Base-by-base conservation (phyloP, 2,329 filamentous ascomycete genomes). In the Ophiocordyceps unilateralis region DNA sequence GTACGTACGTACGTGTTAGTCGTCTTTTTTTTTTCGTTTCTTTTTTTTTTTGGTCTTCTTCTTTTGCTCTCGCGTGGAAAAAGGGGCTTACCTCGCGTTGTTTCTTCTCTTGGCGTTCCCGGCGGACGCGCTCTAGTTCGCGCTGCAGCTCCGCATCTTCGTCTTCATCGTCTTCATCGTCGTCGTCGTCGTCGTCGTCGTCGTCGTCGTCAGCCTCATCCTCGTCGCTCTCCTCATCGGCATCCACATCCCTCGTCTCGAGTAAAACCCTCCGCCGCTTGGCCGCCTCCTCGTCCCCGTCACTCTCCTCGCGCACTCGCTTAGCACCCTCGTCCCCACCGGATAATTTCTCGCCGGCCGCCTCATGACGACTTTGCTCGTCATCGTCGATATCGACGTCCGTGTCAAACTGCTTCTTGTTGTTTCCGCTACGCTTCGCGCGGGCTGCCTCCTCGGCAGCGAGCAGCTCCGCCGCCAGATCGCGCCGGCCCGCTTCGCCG, bases 91-190 rank as follows among this genome's bases (percentile, higher is more conserved):
- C 53, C 53, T 63, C 59, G 48, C 53, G 54, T 53, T 59, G 61
- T 58, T 63, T 64, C 45, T 57, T 62, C 44, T 65, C 62, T 39
- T 66, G 62, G n/a, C 64, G 54, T 49, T 91, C 86, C 48, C 78
- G 78, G 58, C 93, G 85, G 58, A 98, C 94, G 59, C 93, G 91
- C 56, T 93, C 89, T 39, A 98, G 65, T 59, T 98, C 91, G 38
- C 89, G 76, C 72, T 93, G 84, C 49, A 98, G 67, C 58, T 93
- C 86, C 0, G 86, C 88, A 5, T 85, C 62, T 28, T 63, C 60
- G 20, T 80, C 76, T 49, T 78, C 78, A 40, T 56, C 64, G 23
- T 66, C 64, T n/a, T 65, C 62, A 17, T 61, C 62, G n/a, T 65
- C 61, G 2, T 66, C 60, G n/a, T 79, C 75, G 49, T 78, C 78